Percentiles rank a stretch among this genome's conserved stretches.
Conservation (phyloP, 1,284 basidiomycete genomes). For the Fomitopsis palustris region DNA sequence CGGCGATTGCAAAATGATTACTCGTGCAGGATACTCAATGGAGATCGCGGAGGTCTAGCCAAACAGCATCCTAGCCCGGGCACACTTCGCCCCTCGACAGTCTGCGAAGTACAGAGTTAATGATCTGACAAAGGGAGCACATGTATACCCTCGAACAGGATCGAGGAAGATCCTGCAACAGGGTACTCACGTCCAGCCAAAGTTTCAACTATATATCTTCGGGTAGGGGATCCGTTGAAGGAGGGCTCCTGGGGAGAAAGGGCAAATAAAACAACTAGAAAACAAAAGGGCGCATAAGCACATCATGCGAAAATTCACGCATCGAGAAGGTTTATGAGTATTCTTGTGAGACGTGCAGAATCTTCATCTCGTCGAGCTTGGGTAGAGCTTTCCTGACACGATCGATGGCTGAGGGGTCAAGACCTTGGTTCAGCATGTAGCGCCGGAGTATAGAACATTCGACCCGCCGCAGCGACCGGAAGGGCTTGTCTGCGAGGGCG, state of each 20-base stretch:
- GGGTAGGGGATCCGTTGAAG: not conserved
- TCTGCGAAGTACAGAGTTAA: no score
- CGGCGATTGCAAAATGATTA: no score
- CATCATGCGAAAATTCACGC: no score
- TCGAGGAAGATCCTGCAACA: not conserved
- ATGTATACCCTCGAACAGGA: not conserved
- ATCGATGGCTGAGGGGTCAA: not conserved
- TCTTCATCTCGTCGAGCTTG: not conserved
- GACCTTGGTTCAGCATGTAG: not conserved
- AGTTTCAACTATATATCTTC: not conserved
- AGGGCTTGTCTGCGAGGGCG: not conserved
- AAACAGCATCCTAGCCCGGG: not conserved
- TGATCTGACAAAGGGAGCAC: no score
- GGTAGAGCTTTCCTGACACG: not conserved
- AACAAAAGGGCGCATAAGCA: not conserved
- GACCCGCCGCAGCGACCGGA: not conserved
- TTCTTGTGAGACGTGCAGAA: not conserved
- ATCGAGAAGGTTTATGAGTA: not conserved
- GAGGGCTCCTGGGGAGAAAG: not conserved
- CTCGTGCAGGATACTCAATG: not conserved
- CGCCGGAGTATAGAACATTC: constrained; percentile 3
- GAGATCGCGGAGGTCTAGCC: not conserved
- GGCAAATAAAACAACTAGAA: not conserved
- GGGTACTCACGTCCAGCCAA: not conserved
- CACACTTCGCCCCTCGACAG: not conserved